phyloP scores from a whole-genome alignment of 1,284 basidiomycete genomes.

The Phellinidium pouzarii region DNA sequence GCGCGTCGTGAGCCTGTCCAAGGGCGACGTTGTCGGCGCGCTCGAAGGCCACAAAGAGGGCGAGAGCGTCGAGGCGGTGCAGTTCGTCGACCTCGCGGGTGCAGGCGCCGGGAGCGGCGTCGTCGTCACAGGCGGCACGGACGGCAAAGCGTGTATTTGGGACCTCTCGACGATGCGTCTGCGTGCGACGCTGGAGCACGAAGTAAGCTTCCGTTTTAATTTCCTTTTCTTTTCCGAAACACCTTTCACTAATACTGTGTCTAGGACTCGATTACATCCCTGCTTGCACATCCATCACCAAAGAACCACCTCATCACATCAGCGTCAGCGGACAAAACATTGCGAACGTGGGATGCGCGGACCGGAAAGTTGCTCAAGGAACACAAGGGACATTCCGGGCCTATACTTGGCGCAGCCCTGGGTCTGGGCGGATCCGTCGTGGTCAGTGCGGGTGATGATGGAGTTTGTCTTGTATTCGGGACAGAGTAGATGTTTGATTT shows the following conservation, averaged over 20 bases:
- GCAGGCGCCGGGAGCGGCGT: constrained; percentile 47
- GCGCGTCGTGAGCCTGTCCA: constrained; percentile 79
- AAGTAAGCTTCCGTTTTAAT: constrained; percentile 54
- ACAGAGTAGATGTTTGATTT: constrained; percentile 37
- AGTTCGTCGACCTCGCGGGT: constrained; percentile 76
- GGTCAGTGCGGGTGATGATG: constrained; percentile 83
- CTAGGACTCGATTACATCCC: constrained; percentile 82
- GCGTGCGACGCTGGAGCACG: constrained; percentile 73
- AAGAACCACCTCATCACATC: constrained; percentile 74
- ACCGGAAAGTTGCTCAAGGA: constrained; percentile 74
- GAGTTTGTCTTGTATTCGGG: constrained; percentile 72
- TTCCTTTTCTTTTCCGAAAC: constrained; percentile 1
- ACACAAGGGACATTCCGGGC: constrained; percentile 81
- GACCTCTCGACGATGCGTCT: constrained; percentile 82
- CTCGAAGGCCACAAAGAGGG: constrained; percentile 83
- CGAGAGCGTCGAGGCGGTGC: constrained; percentile 86
- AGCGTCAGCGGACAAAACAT: constrained; percentile 77
- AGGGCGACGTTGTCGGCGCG: constrained; percentile 76
- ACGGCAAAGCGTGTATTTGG: constrained; percentile 93
- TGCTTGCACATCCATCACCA: constrained; percentile 69
- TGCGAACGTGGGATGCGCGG: constrained; percentile 91
- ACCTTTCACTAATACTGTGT: background rate
- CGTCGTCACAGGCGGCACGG: constrained; percentile 85
- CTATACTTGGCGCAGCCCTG: constrained; percentile 74
- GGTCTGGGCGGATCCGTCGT: constrained; percentile 61